Evolutionary conservation across 345 rosid species (phyloP), one percentile per base, ranked within the genome.

Genomic region (Sonneratia caseolaris): DNA sequence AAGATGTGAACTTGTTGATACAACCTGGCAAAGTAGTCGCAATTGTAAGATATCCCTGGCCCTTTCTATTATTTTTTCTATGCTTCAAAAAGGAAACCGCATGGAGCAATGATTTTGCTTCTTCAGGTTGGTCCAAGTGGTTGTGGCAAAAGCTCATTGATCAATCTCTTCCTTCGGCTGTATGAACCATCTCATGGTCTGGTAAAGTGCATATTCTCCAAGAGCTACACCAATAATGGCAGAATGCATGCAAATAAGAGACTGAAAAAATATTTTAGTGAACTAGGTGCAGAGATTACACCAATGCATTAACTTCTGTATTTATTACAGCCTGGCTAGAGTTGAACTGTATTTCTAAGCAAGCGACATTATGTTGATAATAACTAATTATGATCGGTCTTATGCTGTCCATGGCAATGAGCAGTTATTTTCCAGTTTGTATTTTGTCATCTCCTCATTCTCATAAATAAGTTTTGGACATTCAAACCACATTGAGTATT

Each of bases 61-160:
- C 70, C 15, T 45, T 10, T n/a, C 40, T 37, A 4, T 74, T 3
- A 16, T 11, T 73, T 12, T 70, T 35, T 49, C 24, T 75, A 37
- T 37, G 6, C 59, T 71, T 69, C 68, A 56, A 61, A 24, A 21
- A 62, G 72, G 45, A 24, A 67, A 70, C 47, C 42, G 18, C 51
- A 37, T 15, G 22, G 59, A 53, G 59, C 6, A 14, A 55, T 10
- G n/a, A 18, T 42, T 72, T 74, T 16, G 49, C 53, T 72, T 73
- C 68, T 42, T 76, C 73, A 84, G 87, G 85, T 80, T 68, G 87
- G 87, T 53, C 68, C 76, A 59, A 81, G 87, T 74, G 85, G 87
- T 68, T 79, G 87, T 38, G 87, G 87, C 48, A 84, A 84, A 73
- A 84, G 75, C 83, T 76, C 87, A 12, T 70, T 84, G 55, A 76